phyloP scores from a whole-genome alignment of 768 basidiomycete genomes.

The Auricularia sp. region DNA sequence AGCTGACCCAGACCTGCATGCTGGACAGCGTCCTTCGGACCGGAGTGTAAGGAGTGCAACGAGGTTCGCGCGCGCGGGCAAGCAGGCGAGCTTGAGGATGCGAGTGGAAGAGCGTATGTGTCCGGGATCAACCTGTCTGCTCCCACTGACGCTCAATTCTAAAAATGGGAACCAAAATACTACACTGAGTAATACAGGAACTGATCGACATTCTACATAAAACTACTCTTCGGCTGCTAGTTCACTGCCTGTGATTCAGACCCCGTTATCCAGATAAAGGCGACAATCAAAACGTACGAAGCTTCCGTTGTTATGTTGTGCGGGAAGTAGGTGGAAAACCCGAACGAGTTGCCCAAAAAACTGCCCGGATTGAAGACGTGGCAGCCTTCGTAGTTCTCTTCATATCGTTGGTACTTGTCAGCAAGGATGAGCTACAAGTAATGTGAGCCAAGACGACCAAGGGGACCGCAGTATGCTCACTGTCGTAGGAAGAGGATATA shows the following conservation, averaged over 20 bases:
- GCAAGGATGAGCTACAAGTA: slow-evolving; percentile 70
- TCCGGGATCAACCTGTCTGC: too few relatives aligned
- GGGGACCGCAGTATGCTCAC: slow-evolving; percentile 34
- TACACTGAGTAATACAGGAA: too few relatives aligned
- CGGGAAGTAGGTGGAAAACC: slow-evolving; percentile 87
- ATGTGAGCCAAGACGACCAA: background rate
- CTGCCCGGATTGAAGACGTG: slow-evolving; percentile 98
- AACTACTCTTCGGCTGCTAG: background rate
- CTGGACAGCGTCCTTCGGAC: background rate
- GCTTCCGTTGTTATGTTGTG: slow-evolving; percentile 77
- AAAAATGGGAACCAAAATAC: too few relatives aligned
- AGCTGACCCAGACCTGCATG: slow-evolving; percentile 4
- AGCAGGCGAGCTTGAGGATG: background rate
- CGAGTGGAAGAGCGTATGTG: background rate
- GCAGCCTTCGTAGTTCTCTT: slow-evolving; percentile 93
- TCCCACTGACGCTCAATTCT: too few relatives aligned
- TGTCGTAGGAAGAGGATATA: slow-evolving; percentile 89
- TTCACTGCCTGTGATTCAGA: background rate
- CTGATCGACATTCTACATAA: background rate
- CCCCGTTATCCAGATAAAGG: background rate
- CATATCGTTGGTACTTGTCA: slow-evolving; percentile 92
- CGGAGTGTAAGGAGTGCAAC: too few relatives aligned
- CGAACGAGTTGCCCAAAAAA: slow-evolving; percentile 72
- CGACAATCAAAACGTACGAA: slow-evolving; percentile 37
- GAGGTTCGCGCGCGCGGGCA: too few relatives aligned